These are phyloP conservation scores for Volvox carteri DNA, from an alignment of 163 green algal species.

Conservation along the genomic window DNA sequence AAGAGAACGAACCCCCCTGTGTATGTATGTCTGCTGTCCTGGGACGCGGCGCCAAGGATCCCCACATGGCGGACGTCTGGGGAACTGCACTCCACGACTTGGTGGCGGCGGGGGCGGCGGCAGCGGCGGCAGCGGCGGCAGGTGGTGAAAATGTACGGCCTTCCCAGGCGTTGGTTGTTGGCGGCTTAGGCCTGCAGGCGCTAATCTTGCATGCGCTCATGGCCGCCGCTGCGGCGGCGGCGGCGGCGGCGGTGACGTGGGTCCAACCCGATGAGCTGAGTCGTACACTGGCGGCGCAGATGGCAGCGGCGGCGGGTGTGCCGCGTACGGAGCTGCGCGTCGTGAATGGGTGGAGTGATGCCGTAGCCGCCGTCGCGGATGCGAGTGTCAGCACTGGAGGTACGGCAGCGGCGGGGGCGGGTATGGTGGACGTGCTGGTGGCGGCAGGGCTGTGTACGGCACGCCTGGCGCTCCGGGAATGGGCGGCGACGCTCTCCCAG, in stretches of 20 bases:
- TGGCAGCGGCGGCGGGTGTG: slow-evolving; percentile 37
- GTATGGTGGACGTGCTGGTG: background rate
- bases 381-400: background rate
- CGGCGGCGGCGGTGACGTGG: background rate
- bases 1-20: too few species aligned
- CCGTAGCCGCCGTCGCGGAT: background rate
- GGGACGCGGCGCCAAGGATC: background rate
- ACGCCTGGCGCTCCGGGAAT: slow-evolving; percentile 36
- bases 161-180: background rate
- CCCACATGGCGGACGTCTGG: background rate
- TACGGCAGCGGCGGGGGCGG: background rate
- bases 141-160: background rate
- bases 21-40: too few species aligned
- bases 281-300: slow-evolving; percentile 11
- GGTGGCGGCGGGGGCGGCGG: background rate
- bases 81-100: background rate
- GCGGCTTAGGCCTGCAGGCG: slow-evolving; percentile 16
- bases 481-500: slow-evolving; percentile 12
- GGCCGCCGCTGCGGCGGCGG: background rate
- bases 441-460: slow-evolving; percentile 1
- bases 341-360: background rate
- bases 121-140: background rate
- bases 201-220: slow-evolving; percentile 19
- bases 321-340: background rate
- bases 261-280: slow-evolving; percentile 33